These are phyloP conservation scores for Vitis hybrid DNA, from an alignment of 177 flowering plant species.

Conservation along the genomic window DNA sequence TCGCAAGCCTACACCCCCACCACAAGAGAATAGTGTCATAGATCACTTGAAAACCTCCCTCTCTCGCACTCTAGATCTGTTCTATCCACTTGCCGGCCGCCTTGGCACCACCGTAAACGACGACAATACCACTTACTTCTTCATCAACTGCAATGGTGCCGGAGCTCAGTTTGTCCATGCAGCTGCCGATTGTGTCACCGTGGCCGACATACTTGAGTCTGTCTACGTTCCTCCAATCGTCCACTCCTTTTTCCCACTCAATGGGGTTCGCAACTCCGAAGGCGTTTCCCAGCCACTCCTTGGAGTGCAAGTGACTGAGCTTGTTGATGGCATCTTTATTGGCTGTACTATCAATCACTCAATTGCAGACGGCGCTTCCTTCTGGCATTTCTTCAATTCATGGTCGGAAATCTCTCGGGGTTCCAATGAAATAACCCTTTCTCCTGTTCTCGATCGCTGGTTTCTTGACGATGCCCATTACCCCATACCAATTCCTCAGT, in stretches of 20 bases:
- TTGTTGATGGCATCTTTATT: not conserved
- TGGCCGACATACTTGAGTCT: not conserved
- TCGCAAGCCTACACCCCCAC: slow-evolving; percentile 12
- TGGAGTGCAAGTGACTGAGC: not conserved
- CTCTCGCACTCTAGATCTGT: not conserved
- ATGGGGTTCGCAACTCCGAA: slow-evolving; percentile 13
- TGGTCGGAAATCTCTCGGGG: slow-evolving; percentile 1
- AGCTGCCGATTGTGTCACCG: not conserved
- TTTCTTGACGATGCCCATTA: too few species aligned
- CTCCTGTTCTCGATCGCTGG: slow-evolving; percentile 11
- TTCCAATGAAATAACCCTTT: not conserved
- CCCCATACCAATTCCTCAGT: too few species aligned
- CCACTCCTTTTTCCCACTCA: too few species aligned
- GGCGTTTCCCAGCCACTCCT: slow-evolving; percentile 27
- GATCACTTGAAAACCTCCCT: too few species aligned
- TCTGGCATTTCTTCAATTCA: slow-evolving; percentile 8
- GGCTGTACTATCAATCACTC: slow-evolving; percentile 5
- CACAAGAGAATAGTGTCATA: too few species aligned
- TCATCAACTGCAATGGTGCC: not conserved
- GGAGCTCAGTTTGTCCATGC: slow-evolving; percentile 32
- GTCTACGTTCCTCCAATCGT: not conserved
- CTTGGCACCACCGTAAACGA: too few species aligned
- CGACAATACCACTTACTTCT: too few species aligned
- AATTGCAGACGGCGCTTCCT: slow-evolving; percentile 1
- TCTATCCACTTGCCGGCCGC: not conserved